These are phyloP conservation scores for Yamadazyma laniorum DNA, from an alignment of 805 yeast species.

Conservation along the genomic window DNA sequence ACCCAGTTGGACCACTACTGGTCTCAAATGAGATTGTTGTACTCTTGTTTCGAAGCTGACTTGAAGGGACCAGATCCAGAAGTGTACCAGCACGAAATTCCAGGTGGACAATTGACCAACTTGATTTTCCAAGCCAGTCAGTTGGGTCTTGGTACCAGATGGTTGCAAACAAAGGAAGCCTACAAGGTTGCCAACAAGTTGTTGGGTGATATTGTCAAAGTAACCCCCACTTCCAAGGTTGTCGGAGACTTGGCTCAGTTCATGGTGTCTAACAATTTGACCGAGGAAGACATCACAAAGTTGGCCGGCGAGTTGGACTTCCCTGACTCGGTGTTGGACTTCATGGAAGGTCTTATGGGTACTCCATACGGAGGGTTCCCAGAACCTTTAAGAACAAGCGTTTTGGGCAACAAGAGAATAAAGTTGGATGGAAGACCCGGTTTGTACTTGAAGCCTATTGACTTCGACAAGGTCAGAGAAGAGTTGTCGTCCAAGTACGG, in stretches of 20 bases:
- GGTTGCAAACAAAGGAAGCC: conserved; percentile 94
- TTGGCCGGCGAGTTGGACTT: conserved; percentile 90
- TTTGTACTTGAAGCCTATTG: conserved; percentile 79
- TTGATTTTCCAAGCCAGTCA: conserved; percentile 98
- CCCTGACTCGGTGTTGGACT: conserved; percentile 98
- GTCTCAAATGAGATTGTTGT: conserved; percentile 97
- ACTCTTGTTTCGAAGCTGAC: conserved; percentile 97
- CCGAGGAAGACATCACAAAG: conserved; percentile 78
- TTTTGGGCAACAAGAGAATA: conserved; percentile 88
- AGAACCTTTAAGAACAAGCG: conserved; percentile 92
- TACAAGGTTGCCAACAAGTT: conserved; percentile 87
- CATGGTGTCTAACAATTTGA: conserved; percentile 93
- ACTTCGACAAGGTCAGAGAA: conserved; percentile 66
- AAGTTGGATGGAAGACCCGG: conserved; percentile 92
- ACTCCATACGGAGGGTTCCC: conserved; percentile 99
- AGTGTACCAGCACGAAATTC: conserved; percentile 97
- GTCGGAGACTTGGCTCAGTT: conserved; percentile 99
- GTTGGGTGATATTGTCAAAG: conserved; percentile 96
- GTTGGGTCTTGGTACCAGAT: conserved; percentile 94
- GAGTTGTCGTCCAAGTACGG: conserved; percentile 80
- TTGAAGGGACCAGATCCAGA: conserved; percentile 99
- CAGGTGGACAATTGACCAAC: conserved; percentile 99
- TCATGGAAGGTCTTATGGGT: conserved; percentile 99
- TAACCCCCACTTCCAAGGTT: conserved; percentile 99
- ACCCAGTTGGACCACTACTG: conserved; percentile 91